Base-by-base conservation (phyloP, 805 yeast species). In the Ogataea pilisensis region DNA sequence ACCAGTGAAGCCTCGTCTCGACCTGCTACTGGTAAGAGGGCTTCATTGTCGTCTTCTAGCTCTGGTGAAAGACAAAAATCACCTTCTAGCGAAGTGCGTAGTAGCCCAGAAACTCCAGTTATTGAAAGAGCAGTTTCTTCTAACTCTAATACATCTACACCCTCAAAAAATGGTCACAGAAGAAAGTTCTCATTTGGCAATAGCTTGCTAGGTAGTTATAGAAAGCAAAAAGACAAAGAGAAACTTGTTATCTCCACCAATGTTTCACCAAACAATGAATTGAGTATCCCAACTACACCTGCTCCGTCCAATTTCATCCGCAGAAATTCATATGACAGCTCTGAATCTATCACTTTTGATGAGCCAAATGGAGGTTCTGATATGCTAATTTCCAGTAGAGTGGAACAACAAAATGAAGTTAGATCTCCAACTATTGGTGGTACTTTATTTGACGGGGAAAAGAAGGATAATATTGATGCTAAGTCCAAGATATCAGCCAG, bases 121-220 rank as follows among this genome's bases (percentile, higher is more conserved):
- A 45, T 43, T 3, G 60, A 53, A 38, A 44, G 50, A 33, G 36
- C 50, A 3, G 28, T 39, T 6, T 45, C 49, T 8, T 34, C 45
- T 12, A 39, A 45, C 8, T 53, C 69, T 13, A 66, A 66, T 16
- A 43, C 57, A 6, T 53, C 69, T 0, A 53, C 62, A 17, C 60
- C 65, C 22, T 58, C 56, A 37, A 38, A 21, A 26, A 46, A 42
- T 30, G 63, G 69, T 12, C 85, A 79, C 52, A 69, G 82, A 53
- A 64, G 85, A 38, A 80, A 78, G 56, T 80, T 80, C 52, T 78
- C 84, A 2, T 68, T 80, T 47, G 85, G 85, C 11, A 76, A 74
- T 44, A 66, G 76, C 5, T 65, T 79, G 19, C 60, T 78, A 35
- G 73, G 73, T 5, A 68, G 72, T 45, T 64, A 78, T 49, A 72